Percentiles rank a stretch among this genome's conserved stretches.
Conservation (phyloP, 169 alveolate species). For the Cystoisospora suis region DNA sequence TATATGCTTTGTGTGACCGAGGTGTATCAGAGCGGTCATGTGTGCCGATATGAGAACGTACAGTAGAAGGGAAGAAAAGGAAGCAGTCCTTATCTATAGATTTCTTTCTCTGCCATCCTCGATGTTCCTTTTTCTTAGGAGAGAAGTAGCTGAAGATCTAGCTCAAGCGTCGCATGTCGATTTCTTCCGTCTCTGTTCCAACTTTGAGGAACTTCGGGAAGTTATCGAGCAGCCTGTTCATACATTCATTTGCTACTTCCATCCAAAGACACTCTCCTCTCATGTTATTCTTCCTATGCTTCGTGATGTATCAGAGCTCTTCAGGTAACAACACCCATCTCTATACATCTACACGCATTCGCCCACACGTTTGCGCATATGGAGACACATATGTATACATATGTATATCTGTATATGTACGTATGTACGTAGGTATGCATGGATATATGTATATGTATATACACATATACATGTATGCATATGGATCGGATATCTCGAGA, state of each 20-base stretch:
- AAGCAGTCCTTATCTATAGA: too few relatives aligned
- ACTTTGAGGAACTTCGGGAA: not conserved
- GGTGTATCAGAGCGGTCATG: too few relatives aligned
- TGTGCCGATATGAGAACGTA: too few relatives aligned
- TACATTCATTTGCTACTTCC: not conserved
- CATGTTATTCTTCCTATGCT: not conserved
- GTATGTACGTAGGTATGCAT: not conserved
- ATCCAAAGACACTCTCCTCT: constrained; percentile 3
- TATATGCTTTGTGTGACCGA: too few relatives aligned
- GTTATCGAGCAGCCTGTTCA: constrained; percentile 25
- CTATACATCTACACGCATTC: too few relatives aligned
- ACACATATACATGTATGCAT: too few relatives aligned
- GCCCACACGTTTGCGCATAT: too few relatives aligned
- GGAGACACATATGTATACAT: not conserved
- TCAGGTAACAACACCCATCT: not conserved
- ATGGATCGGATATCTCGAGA: too few relatives aligned
- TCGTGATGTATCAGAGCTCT: not conserved
- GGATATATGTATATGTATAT: not conserved
- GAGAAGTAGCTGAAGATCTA: not conserved
- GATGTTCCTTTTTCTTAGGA: not conserved
- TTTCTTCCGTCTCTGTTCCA: not conserved
- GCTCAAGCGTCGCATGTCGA: not conserved
- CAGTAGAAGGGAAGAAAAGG: too few relatives aligned
- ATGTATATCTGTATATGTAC: not conserved
- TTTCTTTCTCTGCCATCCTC: not conserved